Base-by-base conservation (phyloP, 2,329 filamentous ascomycete species). In the Fusarium tjaetaba region DNA sequence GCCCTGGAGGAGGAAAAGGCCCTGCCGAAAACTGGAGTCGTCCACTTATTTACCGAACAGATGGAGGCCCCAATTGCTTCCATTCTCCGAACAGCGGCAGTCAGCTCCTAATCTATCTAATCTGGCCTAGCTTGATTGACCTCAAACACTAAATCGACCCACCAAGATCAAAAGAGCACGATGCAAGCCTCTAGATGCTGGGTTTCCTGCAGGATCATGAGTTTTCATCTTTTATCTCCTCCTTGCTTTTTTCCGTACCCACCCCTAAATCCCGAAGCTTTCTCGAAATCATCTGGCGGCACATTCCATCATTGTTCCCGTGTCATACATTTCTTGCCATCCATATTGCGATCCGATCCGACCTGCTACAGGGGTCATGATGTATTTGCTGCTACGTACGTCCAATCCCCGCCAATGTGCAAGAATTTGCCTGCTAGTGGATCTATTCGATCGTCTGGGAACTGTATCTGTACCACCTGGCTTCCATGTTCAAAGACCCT, bases 281-380 rank as follows among this genome's bases (percentile, higher is more conserved):
- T 46, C 49, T 64, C 49, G 42, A 73, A 52, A 51, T 57, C 55
- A 45, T 68, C 39, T 55, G 52, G 58, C 55, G 59, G 57, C 60
- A 61, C 71, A 61, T 52, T 53, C 63, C 63, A 72, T 65, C 63
- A 61, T 74, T 56, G 65, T 65, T 71, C 65, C 56, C 56, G 32
- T 49, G 75, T 77, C 76, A 77, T 77, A 77, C 75, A 68, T 73
- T 77, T 67, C 26, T 48, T 43, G n/a, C 52, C 39, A 45, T 49
- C 62, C 39, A 45, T 49, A 55, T 43, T 67, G 28, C 49, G 45
- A 61, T 46, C 49, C 55, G 64, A 66, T 51, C 38, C 62, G 56
- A 65, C 42, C 42, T 55, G 64, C 74, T 74, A 62, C 65, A 68
- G 45, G 64, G 65, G 65, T 36, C 46, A 42, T 43, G 48, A 43